Conservation (phyloP, 140 eudicot species). For the Anethum foeniculum region DNA sequence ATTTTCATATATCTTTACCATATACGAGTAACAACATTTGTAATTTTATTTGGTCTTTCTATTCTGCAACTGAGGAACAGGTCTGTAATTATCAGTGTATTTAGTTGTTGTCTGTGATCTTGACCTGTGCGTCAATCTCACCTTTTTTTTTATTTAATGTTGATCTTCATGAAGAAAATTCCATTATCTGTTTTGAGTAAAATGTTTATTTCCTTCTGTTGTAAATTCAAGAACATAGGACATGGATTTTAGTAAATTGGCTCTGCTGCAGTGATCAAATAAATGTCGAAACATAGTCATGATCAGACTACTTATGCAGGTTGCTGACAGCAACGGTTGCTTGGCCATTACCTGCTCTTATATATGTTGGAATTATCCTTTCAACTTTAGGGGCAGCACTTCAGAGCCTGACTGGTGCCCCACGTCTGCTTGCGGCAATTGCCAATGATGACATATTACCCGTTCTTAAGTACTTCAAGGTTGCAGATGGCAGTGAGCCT, state of each 20-base stretch:
- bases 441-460: slow-evolving; percentile 97
- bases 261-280: background rate
- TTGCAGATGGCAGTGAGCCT: slow-evolving; percentile 88
- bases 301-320: slow-evolving; percentile 43
- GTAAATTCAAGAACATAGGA: background rate
- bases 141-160: background rate
- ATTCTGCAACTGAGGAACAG: background rate
- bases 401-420: slow-evolving; percentile 96
- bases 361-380: slow-evolving; percentile 90
- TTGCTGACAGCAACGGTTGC: slow-evolving; percentile 92
- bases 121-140: background rate
- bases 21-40: background rate
- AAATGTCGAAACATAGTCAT: slow-evolving; percentile 5
- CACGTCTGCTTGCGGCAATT: slow-evolving; percentile 97
- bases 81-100: background rate
- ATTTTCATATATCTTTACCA: background rate
- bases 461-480: slow-evolving; percentile 92
- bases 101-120: background rate
- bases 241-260: background rate
- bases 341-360: slow-evolving; percentile 82
- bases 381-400: slow-evolving; percentile 98
- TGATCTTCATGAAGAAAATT: background rate
- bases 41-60: background rate
- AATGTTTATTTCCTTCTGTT: background rate
- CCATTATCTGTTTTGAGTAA: background rate